Evolutionary conservation across 306 rosid genomes (phyloP), one percentile per base, ranked within the genome.

Genomic region (Vigna mungo): DNA sequence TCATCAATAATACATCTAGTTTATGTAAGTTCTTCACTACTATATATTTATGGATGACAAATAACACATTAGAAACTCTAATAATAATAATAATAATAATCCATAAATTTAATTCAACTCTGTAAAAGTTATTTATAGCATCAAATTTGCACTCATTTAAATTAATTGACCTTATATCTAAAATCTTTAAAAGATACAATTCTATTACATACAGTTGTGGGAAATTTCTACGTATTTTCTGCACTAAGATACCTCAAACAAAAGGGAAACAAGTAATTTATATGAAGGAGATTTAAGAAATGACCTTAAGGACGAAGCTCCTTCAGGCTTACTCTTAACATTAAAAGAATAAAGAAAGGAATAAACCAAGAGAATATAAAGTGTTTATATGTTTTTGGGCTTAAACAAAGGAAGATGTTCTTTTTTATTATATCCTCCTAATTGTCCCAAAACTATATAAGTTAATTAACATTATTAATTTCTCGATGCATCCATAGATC

Each of bases 281-380:
- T 30, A 44, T 10, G 7, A 72, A 56, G 20, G 70, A 77, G 64
- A 73, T 54, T 15, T 13, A 55, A 17, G 8, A 39, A 83, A 59
- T 73, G 61, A 67, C 80, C 72, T 27, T 23, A 11, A 72, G 48
- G 17, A 2, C 44, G 62, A 73, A 78, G 83, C 46, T 51, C 39
- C 78, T 74, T 83, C 63, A 83, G n/a, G 30, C 67, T 59, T 41
- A 39, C 52, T 61, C 77, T 55, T 20, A 58, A 66, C n/a, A 23
- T 32, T 55, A 68, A 63, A 64, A 78, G 80, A 56, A 78, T 37
- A 65, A 77, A 82, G 72, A 73, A 25, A 6, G 12, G 20, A 78
- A 70, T 69, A 69, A 54, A 67, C 25, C 11, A 77, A 6, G 27
- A 14, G 47, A 34, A 63, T 34, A 71, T 46, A 71, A 70, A 63